Conservation (phyloP, 371 early-diverging fungal genomes). For the Mucor mucedo region DNA sequence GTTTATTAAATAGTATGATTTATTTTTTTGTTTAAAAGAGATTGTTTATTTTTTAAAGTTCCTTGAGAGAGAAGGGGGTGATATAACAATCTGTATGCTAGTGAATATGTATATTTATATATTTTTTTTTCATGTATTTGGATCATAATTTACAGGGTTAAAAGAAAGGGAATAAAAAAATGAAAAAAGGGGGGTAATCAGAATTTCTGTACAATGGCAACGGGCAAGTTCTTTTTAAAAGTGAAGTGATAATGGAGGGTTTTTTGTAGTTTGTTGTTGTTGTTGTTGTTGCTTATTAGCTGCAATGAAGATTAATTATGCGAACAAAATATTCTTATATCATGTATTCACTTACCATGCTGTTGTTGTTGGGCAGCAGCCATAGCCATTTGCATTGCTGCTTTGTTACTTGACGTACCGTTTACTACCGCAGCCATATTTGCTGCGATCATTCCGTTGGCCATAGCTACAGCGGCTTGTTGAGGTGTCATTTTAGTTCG, state of each 20-base stretch:
- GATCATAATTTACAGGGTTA: slow-evolving; percentile 9
- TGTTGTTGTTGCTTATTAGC: slow-evolving; percentile 15
- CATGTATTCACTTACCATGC: slow-evolving; percentile 13
- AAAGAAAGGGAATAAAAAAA: background rate
- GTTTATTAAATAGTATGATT: no score
- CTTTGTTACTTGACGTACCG: slow-evolving; percentile 28
- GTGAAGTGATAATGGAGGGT: slow-evolving; percentile 27
- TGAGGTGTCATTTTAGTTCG: slow-evolving; percentile 51
- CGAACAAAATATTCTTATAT: background rate
- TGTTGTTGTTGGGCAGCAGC: slow-evolving; percentile 39
- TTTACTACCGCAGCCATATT: slow-evolving; percentile 54
- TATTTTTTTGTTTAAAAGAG: background rate
- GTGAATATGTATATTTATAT: background rate
- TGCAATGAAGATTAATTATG: background rate
- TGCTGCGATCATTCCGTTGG: slow-evolving; percentile 53
- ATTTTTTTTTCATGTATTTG: slow-evolving; percentile 4
- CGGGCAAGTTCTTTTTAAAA: slow-evolving; percentile 7
- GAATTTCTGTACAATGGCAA: background rate
- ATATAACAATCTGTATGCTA: background rate
- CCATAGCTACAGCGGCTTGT: slow-evolving; percentile 52
- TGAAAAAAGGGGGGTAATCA: slow-evolving; percentile 1
- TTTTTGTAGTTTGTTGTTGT: slow-evolving; percentile 12
- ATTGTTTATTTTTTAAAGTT: slow-evolving; percentile 3
- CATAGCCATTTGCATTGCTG: slow-evolving; percentile 44
- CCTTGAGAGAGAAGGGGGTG: background rate